Percentiles rank a stretch among this genome's conserved stretches.
Conservation (phyloP, 352 stramenopile species). For the Phytopythium vexans region DNA sequence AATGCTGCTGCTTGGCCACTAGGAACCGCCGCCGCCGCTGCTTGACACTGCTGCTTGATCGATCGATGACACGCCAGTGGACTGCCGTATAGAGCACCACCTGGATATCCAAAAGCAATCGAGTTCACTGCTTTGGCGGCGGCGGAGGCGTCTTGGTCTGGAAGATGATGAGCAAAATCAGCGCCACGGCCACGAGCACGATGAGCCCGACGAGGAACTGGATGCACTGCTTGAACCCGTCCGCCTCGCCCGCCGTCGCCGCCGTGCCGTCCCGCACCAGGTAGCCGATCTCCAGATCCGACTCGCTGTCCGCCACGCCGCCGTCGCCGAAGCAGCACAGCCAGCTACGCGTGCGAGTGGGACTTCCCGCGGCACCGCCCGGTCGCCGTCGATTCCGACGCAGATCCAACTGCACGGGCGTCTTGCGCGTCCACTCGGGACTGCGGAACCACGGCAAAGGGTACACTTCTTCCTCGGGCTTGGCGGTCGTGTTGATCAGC, state of each 20-base stretch:
- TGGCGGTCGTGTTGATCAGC: slow-evolving; percentile 15
- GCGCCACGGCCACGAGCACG: slow-evolving; percentile 54
- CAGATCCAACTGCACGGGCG: slow-evolving; percentile 10
- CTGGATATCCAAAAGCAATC: too few relatives aligned
- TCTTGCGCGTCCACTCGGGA: slow-evolving; percentile 45
- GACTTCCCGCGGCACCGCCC: background rate
- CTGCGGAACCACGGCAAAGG: slow-evolving; percentile 79
- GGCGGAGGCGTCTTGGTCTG: slow-evolving; percentile 22
- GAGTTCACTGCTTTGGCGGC: background rate
- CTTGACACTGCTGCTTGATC: too few relatives aligned
- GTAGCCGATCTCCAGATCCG: slow-evolving; percentile 48
- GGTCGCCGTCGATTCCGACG: slow-evolving; percentile 4
- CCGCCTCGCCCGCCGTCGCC: slow-evolving; percentile 23
- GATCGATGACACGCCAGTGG: too few relatives aligned
- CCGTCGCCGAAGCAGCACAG: background rate
- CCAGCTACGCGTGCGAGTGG: background rate
- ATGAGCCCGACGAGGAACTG: slow-evolving; percentile 74
- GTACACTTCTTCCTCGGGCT: slow-evolving; percentile 59
- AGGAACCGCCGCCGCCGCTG: too few relatives aligned
- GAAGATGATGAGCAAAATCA: slow-evolving; percentile 73
- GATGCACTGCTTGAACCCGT: slow-evolving; percentile 68
- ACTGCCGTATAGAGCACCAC: too few relatives aligned
- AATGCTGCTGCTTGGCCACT: too few relatives aligned
- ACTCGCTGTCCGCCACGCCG: slow-evolving; percentile 27
- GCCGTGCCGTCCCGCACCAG: slow-evolving; percentile 9